Base-by-base conservation (phyloP, 2,329 filamentous ascomycete species). In the Exophiala lecanii-corni region DNA sequence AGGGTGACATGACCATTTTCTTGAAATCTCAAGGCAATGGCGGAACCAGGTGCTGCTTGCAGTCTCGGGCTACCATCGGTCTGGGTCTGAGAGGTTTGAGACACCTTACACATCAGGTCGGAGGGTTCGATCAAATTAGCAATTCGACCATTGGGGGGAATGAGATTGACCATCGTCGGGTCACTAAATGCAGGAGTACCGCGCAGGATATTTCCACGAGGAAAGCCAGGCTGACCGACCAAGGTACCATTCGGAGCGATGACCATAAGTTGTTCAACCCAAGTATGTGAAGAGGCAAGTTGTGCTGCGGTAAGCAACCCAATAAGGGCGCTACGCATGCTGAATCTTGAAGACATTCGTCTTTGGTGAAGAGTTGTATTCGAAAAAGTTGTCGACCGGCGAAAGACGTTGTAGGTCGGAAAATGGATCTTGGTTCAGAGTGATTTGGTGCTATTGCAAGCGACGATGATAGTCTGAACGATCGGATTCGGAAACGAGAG, bases 1-100 rank as follows among this genome's bases (percentile, higher is more conserved):
- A 76, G 64, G 0, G 80, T 82, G 33, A 86, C 83, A 62, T 89
- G 85, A 18, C 85, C 85, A 55, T 89, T 89, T 59, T 89, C 85
- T 49, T 79, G 72, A 63, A 85, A 86, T 43, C 75, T 70, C 40
- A 89, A 62, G 21, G 84, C 81, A 45, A 89, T 66, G 31, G 73
- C 73, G 55, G 84, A 81, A 36, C 83, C 82, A 46, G 70, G 71
- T 54, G 63, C 65, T 53, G 71, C 72, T 58, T 73, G 66, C 45
- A 94, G 78, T 59, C 78, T 74, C 18, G 84, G 80, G 44, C 76
- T 83, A 10, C 72, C 63, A 3, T 71, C 62, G 12, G 74, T 72
- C 58, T 85, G 75, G 56, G 74, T 76, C 31, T 73, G 63, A 12
- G 71, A 72, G n/a, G 72, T 73, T 61, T 89, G 86, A 10, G 67